A percentile compares a stretch with the other conserved stretches of the same genome.
Evolutionary conservation across 2,329 filamentous ascomycete genomes (phyloP).

Genomic region (Ascosphaera aggregata): DNA sequence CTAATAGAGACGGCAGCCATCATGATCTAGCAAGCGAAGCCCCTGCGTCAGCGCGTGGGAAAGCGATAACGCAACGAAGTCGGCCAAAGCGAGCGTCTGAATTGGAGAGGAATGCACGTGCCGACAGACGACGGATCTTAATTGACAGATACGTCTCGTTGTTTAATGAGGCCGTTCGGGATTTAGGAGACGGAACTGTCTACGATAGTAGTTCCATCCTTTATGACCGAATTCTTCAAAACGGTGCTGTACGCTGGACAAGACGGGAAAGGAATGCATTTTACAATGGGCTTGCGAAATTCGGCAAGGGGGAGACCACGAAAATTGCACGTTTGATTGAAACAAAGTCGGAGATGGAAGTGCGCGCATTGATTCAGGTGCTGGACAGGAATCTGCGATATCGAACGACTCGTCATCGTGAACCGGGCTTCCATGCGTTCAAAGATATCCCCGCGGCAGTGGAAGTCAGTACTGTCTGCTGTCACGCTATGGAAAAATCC

Average conservation of each 20-base stretch:
- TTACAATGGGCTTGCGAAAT: conserved; percentile 39
- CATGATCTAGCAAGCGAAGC: no score
- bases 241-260: conserved; percentile 51
- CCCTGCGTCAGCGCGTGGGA: no score
- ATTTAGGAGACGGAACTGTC: conserved; percentile 3
- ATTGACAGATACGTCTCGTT: conserved; percentile 26
- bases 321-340: conserved; percentile 39
- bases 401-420: conserved; percentile 14
- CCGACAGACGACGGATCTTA: no score
- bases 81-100: no score
- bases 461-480: conserved; percentile 46
- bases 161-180: conserved; percentile 33
- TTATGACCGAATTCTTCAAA: conserved; percentile 29
- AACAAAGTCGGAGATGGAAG: conserved; percentile 53
- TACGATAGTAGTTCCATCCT: conserved; percentile 8
- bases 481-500: conserved; percentile 39
- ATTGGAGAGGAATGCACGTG: no score
- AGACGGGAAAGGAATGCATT: conserved; percentile 44
- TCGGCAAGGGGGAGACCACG: conserved; percentile 38
- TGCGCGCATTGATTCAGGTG: conserved; percentile 42
- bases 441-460: conserved; percentile 45
- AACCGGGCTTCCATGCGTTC: conserved; percentile 19
- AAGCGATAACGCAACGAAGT: no score
- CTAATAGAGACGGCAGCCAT: no score
- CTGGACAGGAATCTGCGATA: conserved; percentile 29